Evolutionary conservation across 768 basidiomycete genomes (phyloP).

Genomic region (Leucosporidium creatinivorum): DNA sequence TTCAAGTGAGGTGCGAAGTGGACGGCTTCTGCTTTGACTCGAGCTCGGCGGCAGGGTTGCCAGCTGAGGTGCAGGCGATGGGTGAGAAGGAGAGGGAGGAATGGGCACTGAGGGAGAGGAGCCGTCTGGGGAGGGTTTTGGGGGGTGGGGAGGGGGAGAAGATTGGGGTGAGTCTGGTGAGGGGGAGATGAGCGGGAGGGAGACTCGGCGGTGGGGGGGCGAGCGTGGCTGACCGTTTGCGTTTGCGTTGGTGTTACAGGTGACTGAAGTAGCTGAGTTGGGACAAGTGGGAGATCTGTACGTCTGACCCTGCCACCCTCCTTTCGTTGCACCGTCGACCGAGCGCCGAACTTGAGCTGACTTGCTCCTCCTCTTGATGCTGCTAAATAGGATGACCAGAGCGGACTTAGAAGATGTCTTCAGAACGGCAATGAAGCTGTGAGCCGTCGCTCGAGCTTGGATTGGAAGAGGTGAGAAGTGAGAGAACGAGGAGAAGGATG

Average conservation of each 20-base stretch:
- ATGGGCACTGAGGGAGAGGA: not conserved
- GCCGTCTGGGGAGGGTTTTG: not conserved
- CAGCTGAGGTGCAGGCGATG: not conserved
- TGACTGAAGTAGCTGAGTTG: conserved; percentile 29
- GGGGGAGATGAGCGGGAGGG: no score
- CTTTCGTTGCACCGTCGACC: not conserved
- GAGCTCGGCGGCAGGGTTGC: no score
- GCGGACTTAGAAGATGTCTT: conserved; percentile 24
- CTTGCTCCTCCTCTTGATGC: not conserved
- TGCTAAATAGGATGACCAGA: conserved; percentile 17
- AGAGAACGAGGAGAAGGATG: no score
- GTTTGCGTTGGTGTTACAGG: not conserved
- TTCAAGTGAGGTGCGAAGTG: conserved; percentile 32
- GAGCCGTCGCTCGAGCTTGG: no score
- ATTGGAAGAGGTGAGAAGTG: no score
- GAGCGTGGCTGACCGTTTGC: no score
- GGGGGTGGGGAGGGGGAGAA: conserved; percentile 10
- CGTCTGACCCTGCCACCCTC: not conserved
- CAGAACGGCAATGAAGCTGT: conserved; percentile 31
- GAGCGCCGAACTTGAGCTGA: no score
- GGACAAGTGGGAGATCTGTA: conserved; percentile 29
- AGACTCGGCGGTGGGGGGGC: no score
- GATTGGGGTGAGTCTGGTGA: no score
- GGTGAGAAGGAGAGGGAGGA: not conserved
- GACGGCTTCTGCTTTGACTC: not conserved